Base-by-base conservation (phyloP, 139 green algal species). In the Tetraselmis chui region DNA sequence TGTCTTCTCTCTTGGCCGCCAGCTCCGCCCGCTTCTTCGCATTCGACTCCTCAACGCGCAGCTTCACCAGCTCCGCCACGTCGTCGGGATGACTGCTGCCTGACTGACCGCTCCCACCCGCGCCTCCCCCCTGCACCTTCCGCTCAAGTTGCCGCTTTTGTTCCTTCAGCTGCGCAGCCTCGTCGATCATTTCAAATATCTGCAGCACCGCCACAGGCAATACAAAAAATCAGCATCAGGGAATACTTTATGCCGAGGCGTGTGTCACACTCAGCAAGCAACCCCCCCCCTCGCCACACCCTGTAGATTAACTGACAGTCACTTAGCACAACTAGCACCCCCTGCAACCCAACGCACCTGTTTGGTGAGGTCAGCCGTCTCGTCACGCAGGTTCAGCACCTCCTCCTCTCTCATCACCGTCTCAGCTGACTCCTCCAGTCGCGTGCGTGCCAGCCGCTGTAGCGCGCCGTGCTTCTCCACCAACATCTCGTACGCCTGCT, bases 391-490 rank as follows among this genome's bases (percentile, higher is more conserved):
- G 23, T 32, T 32, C 28, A 90, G 82, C 81, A 89, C n/a, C 75
- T 92, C 87, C 29, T 92, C 89, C 26, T 74, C 32, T 2, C 23
- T 78, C 28, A 83, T 59, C 59, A 91, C 83, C 2, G 76, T 77
- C 29, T 91, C 86, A 28, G 84, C 87, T 24, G 26, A 23, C 79
- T 90, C 85, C 84, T 92, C 89, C 76, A 92, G 31, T 77, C 88
- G 30, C 75, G 81, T 81, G 1, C 87, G 82, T 74, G 85, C 80
- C 83, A 88, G 84, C 28, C 78, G 78, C 80, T 86, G 79, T 59
- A 90, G 79, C 30, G 84, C 82, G n/a, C 79, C 84, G 81, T 92
- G 85, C 85, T 89, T 90, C 30, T 82, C 81, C 75, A 88, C 84
- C 59, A 92, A 45, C 27, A 80, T 80, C 31, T 89, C 87, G 80